Conservation (phyloP, 805 yeast species). For the Wickerhamiella alocasiicola region DNA sequence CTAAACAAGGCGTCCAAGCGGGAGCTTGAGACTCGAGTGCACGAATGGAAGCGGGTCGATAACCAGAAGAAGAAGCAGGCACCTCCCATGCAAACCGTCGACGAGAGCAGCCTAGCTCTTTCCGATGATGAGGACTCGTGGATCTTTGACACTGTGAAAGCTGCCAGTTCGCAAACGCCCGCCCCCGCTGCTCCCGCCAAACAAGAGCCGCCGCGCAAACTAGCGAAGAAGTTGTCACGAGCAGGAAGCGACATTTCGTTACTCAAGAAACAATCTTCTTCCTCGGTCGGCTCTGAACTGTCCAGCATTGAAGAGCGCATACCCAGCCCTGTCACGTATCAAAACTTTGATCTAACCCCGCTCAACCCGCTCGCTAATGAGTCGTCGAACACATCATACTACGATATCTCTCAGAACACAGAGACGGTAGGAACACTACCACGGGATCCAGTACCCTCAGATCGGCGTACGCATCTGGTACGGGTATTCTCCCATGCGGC, state of each 20-base stretch:
- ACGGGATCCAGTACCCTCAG: conserved; percentile 5
- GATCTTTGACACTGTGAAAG: conserved; percentile 31
- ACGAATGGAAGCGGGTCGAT: conserved; percentile 12
- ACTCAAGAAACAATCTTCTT: neutral
- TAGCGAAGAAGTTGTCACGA: conserved; percentile 5
- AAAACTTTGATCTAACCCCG: conserved; percentile 10
- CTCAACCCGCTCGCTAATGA: neutral
- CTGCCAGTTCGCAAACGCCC: conserved; percentile 11
- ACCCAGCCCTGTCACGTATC: conserved; percentile 10
- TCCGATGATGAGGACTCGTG: conserved; percentile 24
- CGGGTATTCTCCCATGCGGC: conserved; percentile 21
- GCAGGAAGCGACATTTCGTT: conserved; percentile 7
- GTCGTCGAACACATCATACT: conserved; percentile 1
- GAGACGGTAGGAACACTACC: conserved; percentile 10
- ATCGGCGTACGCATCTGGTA: conserved; percentile 16
- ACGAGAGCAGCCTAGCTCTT: conserved; percentile 3
- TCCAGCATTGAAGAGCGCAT: conserved; percentile 9
- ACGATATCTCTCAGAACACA: neutral
- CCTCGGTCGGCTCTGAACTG: neutral
- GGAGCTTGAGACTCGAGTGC: conserved; percentile 16
- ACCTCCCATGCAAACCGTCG: conserved; percentile 4
- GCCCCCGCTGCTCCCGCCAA: no score
- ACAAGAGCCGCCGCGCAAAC: neutral
- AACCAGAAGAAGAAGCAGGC: neutral
- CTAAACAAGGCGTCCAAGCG: conserved; percentile 22